phyloP scores from a whole-genome alignment of 2,329 filamentous ascomycete species.

The Pseudogymnoascus sp. region DNA sequence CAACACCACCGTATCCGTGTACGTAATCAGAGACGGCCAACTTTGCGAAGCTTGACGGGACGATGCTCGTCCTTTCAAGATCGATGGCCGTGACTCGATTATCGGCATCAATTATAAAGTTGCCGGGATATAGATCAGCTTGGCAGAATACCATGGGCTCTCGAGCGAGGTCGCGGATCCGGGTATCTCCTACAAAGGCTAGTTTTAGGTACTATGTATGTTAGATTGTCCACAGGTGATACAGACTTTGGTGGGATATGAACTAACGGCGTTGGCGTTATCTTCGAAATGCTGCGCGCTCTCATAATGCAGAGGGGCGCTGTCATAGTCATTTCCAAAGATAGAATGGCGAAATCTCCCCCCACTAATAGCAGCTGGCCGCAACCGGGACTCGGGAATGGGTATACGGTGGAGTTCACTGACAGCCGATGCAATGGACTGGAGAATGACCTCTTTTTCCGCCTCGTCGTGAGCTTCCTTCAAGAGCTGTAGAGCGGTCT shows the following conservation, averaged over 20 bases:
- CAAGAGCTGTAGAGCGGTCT: background rate
- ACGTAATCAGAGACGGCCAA: background rate
- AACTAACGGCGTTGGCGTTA: conserved; percentile 18
- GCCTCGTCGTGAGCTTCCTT: conserved; percentile 10
- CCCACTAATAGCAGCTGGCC: conserved; percentile 9
- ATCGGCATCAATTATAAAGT: conserved; percentile 19
- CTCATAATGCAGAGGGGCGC: conserved; percentile 16
- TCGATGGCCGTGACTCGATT: conserved; percentile 16
- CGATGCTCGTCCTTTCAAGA: conserved; percentile 16
- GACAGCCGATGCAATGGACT: conserved; percentile 15
- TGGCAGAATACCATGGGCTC: conserved; percentile 22
- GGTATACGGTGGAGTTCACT: conserved; percentile 19
- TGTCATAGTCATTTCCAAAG: conserved; percentile 9
- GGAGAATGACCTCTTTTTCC: conserved; percentile 13
- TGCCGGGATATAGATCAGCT: conserved; percentile 15
- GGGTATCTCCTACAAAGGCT: conserved; percentile 5
- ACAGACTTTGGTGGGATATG: background rate
- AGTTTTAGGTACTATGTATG: conserved; percentile 11
- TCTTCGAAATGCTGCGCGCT: conserved; percentile 17
- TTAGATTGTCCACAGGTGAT: background rate
- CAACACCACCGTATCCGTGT: background rate
- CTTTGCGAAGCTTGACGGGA: conserved; percentile 19
- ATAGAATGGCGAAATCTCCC: conserved; percentile 6
- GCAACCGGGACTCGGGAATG: conserved; percentile 10
- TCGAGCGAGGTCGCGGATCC: conserved; percentile 12